Evolutionary conservation across 1,284 basidiomycete genomes (phyloP).

Genomic region (Polyporus tsugae): DNA sequence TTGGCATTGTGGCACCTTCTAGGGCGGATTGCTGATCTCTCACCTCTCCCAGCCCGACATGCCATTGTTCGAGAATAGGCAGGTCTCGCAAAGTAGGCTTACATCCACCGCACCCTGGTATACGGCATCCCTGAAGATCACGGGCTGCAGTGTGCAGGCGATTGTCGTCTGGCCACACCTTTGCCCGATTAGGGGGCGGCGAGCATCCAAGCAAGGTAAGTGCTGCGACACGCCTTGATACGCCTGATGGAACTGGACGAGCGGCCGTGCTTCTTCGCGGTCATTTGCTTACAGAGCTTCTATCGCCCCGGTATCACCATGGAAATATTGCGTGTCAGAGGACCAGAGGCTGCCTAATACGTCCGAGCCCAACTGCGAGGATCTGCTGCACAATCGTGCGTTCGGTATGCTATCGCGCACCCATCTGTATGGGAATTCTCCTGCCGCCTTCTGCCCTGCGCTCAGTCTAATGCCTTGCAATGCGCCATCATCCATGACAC

Average conservation of each 20-base stretch:
- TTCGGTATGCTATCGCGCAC: conserved; percentile 26
- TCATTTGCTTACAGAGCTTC: conserved; percentile 24
- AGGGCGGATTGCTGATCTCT: conserved; percentile 8
- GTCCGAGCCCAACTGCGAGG: conserved; percentile 16
- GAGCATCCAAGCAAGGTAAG: conserved; percentile 29
- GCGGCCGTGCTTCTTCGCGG: conserved; percentile 14
- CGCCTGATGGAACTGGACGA: conserved; percentile 27
- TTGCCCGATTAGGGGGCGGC: conserved; percentile 24
- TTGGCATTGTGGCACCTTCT: conserved; percentile 9
- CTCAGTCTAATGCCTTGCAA: conserved; percentile 25
- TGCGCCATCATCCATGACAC: conserved; percentile 8
- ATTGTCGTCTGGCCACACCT: conserved; percentile 27
- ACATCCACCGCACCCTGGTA: conserved; percentile 21
- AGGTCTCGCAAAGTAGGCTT: conserved; percentile 13
- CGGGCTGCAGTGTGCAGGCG: conserved; percentile 19
- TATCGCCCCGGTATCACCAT: conserved; percentile 34
- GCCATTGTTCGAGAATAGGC: conserved; percentile 23
- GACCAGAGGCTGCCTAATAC: conserved; percentile 26
- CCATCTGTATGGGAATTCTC: conserved; percentile 17
- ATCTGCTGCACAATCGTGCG: conserved; percentile 17
- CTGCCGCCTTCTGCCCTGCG: conserved; percentile 22
- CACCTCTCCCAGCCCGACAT: conserved; percentile 11
- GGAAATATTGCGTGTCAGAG: conserved; percentile 25
- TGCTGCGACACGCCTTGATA: conserved; percentile 24
- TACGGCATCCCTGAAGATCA: conserved; percentile 31